Base-by-base conservation (phyloP, 2,329 filamentous ascomycete genomes). In the Penicillium italicum region DNA sequence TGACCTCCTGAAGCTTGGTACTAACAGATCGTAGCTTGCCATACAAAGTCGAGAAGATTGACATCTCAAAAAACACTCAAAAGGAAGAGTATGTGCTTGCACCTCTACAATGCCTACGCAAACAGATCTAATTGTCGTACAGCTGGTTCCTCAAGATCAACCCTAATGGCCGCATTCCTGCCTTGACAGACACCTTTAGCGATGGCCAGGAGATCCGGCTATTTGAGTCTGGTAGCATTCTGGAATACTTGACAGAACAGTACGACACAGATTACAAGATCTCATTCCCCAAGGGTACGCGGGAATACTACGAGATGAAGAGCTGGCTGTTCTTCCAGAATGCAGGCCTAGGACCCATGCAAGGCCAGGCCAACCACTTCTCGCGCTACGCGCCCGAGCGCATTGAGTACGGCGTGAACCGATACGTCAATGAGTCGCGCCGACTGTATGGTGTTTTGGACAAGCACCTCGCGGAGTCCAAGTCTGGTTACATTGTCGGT, bases 101-200 rank as follows among this genome's bases (percentile, higher is more conserved):
- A 46, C 16, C 30, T 18, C n/a, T 14, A 40, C 48, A 36, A 38
- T n/a, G 7, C 8, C 11, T 11, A 44, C 11, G 16, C 18, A 38
- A 12, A 41, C 7, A 44, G 2, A 34, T 28, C 58, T 65, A 48
- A 65, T 50, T 10, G 18, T 11, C 43, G 9, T 34, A 16, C 26
- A 73, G 84, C 16, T 95, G 90, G 90, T 97, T 93, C 76, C 82
- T 95, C 28, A 85, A 86, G 50, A 95, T 96, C 76, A 96, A 96
- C 75, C 91, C 91, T 61, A 96, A 96, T 72, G 91, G 91, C 61
- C 88, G 91, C 63, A 96, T 96, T 66, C 92, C 91, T 4, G 91
- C 91, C 55, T 67, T 96, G 48, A 94, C 89, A 8, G 91, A 96
- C 74, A 89, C 80, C 7, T 87, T 89, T 71, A 79, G 79, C 5